A percentile compares a stretch with the other conserved stretches of the same genome.
Conservation (phyloP, 2,329 filamentous ascomycete genomes). For the Coleophoma crateriformis region DNA sequence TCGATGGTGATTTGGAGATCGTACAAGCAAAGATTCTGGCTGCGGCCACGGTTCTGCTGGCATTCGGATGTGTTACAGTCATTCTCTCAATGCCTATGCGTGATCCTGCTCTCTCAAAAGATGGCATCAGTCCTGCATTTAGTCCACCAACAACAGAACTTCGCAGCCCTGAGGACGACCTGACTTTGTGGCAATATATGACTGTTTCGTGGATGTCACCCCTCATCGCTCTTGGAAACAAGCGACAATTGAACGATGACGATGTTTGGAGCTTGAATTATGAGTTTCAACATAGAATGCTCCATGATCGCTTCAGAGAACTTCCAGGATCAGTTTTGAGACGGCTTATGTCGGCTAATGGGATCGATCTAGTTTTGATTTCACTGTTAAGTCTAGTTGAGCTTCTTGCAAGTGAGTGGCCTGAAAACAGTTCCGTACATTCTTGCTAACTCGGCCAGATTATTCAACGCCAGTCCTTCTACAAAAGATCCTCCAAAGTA, state of each 20-base stretch:
- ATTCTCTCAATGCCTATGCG: conserved; percentile 68
- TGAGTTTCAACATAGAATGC: conserved; percentile 73
- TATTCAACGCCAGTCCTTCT: conserved; percentile 62
- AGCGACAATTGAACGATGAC: conserved; percentile 64
- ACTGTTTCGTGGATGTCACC: conserved; percentile 78
- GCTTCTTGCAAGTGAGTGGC: conserved; percentile 42
- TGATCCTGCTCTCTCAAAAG: conserved; percentile 44
- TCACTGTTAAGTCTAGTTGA: conserved; percentile 55
- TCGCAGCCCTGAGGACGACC: conserved; percentile 74
- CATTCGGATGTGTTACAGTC: conserved; percentile 40
- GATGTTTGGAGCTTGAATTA: conserved; percentile 79
- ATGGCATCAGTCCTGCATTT: conserved; percentile 55
- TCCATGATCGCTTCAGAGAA: conserved; percentile 70
- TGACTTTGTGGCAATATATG: conserved; percentile 80
- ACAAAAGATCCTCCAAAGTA: conserved; percentile 64
- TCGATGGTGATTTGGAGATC: conserved; percentile 24
- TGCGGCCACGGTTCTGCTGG: conserved; percentile 30
- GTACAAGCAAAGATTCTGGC: conserved; percentile 6
- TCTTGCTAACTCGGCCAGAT: conserved; percentile 28
- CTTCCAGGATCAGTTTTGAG: conserved; percentile 67
- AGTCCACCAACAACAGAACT: conserved; percentile 48
- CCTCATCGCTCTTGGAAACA: conserved; percentile 59
- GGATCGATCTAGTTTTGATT: conserved; percentile 64
- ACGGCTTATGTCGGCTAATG: conserved; percentile 70
- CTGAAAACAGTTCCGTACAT: not conserved